These are phyloP conservation scores for Candida chilensis DNA, from an alignment of 805 yeast species.

Conservation along the genomic window DNA sequence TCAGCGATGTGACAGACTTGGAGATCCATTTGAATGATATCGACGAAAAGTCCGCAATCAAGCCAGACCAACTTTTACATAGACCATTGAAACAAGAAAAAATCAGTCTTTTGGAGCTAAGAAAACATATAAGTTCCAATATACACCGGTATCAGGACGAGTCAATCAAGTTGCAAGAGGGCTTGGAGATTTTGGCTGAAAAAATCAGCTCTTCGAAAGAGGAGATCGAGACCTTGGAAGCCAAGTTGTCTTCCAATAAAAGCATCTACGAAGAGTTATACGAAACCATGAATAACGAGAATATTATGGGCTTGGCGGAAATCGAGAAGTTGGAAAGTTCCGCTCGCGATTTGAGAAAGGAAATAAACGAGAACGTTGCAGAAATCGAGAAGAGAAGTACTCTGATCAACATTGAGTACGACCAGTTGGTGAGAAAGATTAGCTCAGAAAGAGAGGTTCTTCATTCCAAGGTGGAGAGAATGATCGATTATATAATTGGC, in stretches of 20 bases:
- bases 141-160: conserved; percentile 49
- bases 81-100: conserved; percentile 27
- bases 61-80: conserved; percentile 10
- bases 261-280: conserved; percentile 46
- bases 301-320: conserved; percentile 48
- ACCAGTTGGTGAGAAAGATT: conserved; percentile 38
- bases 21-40: conserved; percentile 4
- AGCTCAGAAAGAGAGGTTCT: conserved; percentile 36
- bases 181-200: conserved; percentile 46
- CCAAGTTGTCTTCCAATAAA: conserved; percentile 41
- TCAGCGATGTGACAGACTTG: conserved; percentile 25
- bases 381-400: conserved; percentile 28
- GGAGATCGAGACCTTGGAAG: conserved; percentile 46
- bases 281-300: conserved; percentile 44
- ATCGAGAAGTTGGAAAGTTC: conserved; percentile 54
- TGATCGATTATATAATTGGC: conserved; percentile 50
- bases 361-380: conserved; percentile 5
- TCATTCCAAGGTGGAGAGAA: conserved; percentile 43
- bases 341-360: conserved; percentile 14
- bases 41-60: conserved; percentile 29
- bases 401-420: conserved; percentile 41
- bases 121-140: conserved; percentile 26
- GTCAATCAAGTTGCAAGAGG: conserved; percentile 46
- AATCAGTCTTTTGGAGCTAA: conserved; percentile 18
- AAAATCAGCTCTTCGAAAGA: conserved; percentile 49